Percentiles rank a stretch among this genome's conserved stretches.
phyloP scores from a whole-genome alignment of 345 rosid species.

The Alliaria petiolata region DNA sequence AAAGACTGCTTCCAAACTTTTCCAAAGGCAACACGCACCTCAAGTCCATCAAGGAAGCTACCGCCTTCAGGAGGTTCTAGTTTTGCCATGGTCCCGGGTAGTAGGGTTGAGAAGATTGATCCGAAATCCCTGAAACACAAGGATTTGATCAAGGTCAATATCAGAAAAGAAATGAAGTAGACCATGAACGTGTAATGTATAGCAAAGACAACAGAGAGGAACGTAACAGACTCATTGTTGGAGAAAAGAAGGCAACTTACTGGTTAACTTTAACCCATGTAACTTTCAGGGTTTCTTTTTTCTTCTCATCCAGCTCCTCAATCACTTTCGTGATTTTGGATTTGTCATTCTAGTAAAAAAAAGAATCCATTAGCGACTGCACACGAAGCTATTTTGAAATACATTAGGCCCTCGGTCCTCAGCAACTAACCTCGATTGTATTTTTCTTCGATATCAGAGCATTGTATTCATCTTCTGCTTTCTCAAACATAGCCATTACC shows the following conservation, averaged over 20 bases:
- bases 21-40: slow-evolving; percentile 98
- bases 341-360: slow-evolving; percentile 65
- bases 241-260: slow-evolving; percentile 36
- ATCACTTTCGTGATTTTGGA: slow-evolving; percentile 90
- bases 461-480: slow-evolving; percentile 97
- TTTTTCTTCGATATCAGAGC: slow-evolving; percentile 84
- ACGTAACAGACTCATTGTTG: background rate
- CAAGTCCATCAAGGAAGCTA: slow-evolving; percentile 92
- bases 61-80: slow-evolving; percentile 95
- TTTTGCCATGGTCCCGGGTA: slow-evolving; percentile 96
- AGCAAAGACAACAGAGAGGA: background rate
- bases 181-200: too few relatives aligned
- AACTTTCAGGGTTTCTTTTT: slow-evolving; percentile 88
- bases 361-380: slow-evolving; percentile 10
- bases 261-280: slow-evolving; percentile 97
- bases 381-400: slow-evolving; percentile 3
- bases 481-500: slow-evolving; percentile 98
- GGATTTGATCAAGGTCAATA: background rate
- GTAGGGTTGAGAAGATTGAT: slow-evolving; percentile 88
- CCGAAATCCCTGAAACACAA: slow-evolving; percentile 74
- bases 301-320: slow-evolving; percentile 99
- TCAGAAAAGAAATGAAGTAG: background rate
- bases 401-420: background rate
- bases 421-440: slow-evolving; percentile 75
- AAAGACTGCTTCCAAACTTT: slow-evolving; percentile 95